Evolutionary conservation across 1,284 basidiomycete species (phyloP).

Genomic region (Xanthoconium separans): DNA sequence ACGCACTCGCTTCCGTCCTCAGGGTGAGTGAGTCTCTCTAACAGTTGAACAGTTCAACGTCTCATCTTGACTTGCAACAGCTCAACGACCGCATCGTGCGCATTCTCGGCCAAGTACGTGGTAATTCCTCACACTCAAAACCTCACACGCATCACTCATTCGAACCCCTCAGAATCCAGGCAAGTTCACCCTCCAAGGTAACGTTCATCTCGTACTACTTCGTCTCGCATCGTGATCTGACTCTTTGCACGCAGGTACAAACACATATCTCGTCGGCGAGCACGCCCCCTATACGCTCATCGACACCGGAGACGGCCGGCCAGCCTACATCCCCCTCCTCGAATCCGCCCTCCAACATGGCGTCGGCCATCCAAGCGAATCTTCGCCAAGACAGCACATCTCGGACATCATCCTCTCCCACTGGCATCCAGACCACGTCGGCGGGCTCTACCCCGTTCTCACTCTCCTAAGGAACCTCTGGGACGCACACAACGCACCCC

Average conservation of each 20-base stretch:
- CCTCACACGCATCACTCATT: not conserved
- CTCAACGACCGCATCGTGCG: constrained; percentile 63
- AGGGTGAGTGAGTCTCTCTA: too few relatives aligned
- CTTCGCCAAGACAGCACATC: constrained; percentile 48
- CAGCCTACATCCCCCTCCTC: constrained; percentile 68
- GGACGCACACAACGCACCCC: constrained; percentile 42
- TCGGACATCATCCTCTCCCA: constrained; percentile 91
- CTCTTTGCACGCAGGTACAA: constrained; percentile 58
- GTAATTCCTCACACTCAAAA: not conserved
- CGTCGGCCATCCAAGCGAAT: constrained; percentile 22
- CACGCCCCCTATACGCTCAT: constrained; percentile 75
- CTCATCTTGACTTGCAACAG: too few relatives aligned
- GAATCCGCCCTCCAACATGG: constrained; percentile 49
- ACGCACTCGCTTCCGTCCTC: constrained; percentile 49
- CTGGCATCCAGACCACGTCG: constrained; percentile 86
- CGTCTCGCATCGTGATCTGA: not conserved
- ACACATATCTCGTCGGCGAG: constrained; percentile 85
- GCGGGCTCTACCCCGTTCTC: constrained; percentile 76
- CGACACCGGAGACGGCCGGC: constrained; percentile 85
- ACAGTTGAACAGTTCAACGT: too few relatives aligned
- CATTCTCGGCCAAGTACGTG: constrained; percentile 68
- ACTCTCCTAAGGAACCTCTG: constrained; percentile 61
- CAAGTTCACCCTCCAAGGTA: constrained; percentile 88
- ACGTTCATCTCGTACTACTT: not conserved
- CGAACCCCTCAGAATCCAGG: constrained; percentile 71